These are phyloP conservation scores for Atkinsonella texensis DNA, from an alignment of 2,329 filamentous ascomycete species.

Conservation along the genomic window DNA sequence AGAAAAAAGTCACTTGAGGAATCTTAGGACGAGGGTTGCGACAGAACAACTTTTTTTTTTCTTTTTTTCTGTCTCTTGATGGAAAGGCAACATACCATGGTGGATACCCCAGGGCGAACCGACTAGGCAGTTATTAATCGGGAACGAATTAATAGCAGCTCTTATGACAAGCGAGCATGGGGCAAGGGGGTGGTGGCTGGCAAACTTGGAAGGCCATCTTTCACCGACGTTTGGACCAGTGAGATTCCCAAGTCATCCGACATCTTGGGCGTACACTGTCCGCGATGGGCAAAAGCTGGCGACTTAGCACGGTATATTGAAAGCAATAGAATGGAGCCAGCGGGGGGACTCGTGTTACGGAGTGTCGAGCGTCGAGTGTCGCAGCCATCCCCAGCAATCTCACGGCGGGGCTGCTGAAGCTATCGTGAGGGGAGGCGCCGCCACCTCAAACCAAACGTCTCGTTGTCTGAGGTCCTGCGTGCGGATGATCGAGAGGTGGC, in stretches of 20 bases:
- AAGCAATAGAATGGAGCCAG: not conserved
- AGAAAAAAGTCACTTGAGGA: not conserved
- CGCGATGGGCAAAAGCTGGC: not conserved
- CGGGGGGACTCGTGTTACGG: not conserved
- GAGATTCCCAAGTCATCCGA: not conserved
- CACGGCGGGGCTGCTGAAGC: no score
- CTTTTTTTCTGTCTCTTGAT: not conserved
- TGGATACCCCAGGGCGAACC: not conserved
- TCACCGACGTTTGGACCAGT: constrained; percentile 1
- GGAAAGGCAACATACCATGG: not conserved
- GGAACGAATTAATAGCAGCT: no score
- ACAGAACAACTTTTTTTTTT: not conserved
- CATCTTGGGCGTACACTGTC: not conserved
- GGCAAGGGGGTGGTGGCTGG: no score
- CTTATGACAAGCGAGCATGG: not conserved
- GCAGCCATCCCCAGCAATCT: no score
- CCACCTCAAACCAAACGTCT: no score
- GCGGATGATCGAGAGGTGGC: no score
- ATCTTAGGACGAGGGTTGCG: not conserved
- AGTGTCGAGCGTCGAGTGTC: no score
- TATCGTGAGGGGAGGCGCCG: no score
- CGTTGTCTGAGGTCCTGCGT: no score
- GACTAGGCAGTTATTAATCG: not conserved
- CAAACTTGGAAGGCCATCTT: not conserved
- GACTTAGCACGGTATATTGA: not conserved